phyloP scores from a whole-genome alignment of 2,329 filamentous ascomycete genomes.

The Pseudocercospora fuligena region DNA sequence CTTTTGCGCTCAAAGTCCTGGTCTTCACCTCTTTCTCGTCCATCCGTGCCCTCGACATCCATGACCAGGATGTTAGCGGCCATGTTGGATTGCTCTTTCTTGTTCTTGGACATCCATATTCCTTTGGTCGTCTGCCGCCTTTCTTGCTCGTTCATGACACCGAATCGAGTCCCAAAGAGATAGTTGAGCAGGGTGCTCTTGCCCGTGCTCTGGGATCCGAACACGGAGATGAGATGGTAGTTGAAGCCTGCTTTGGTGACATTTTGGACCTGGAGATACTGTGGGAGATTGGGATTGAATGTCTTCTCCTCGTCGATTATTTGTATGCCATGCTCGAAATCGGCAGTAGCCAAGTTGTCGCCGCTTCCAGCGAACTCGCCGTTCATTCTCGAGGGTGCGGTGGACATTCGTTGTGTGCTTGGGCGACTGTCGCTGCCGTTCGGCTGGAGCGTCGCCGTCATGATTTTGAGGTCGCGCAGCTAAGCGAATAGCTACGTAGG shows the following conservation, averaged over 20 bases:
- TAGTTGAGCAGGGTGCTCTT: constrained; percentile 97
- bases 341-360: constrained; percentile 67
- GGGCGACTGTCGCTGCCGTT: constrained; percentile 16
- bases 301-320: constrained; percentile 95
- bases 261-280: constrained; percentile 79
- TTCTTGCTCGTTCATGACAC: constrained; percentile 95
- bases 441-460: constrained; percentile 11
- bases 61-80: constrained; percentile 98
- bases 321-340: constrained; percentile 93
- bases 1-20: constrained; percentile 99
- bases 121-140: constrained; percentile 97
- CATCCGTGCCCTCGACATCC: constrained; percentile 98
- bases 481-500: constrained; percentile 26
- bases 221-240: constrained; percentile 98
- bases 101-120: constrained; percentile 99
- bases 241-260: constrained; percentile 93
- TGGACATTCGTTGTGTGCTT: constrained; percentile 35
- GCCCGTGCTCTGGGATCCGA: constrained; percentile 96
- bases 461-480: constrained; percentile 19
- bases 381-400: constrained; percentile 57
- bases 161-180: constrained; percentile 94
- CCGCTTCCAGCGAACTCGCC: constrained; percentile 76
- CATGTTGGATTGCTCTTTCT: constrained; percentile 69
- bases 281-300: constrained; percentile 86
- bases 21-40: constrained; percentile 92